Base-by-base conservation (phyloP, 1,284 basidiomycete species). In the Pisolithus thermaeus region DNA sequence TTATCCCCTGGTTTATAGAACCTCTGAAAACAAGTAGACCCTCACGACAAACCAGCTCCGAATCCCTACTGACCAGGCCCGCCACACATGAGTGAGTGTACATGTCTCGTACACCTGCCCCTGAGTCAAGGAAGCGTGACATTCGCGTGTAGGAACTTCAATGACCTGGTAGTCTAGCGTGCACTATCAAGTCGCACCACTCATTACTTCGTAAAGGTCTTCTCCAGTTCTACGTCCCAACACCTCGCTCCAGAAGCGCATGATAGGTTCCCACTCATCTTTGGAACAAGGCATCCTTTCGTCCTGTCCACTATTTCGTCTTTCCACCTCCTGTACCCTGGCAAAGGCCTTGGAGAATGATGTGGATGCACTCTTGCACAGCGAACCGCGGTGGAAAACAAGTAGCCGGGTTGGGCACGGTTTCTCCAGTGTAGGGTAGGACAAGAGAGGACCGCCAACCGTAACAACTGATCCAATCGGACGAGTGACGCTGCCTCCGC, bases 191-290 rank as follows among this genome's bases (percentile, higher is more conserved):
- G 12, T 35, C 5, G 39, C 56, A 7, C 68, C 62, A 22, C 61
- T 77, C 76, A 85, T 76, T 16, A 93, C 84, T 63, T 92, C 87
- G 59, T 88, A 92, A 54, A 92, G 64, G 16, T 84, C 88, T 11
- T 84, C 81, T 11, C 75, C 77, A 52, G 76, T 78, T 59, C 83
- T 76, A 58, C 74, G 77, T 6, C 70, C 75, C 41, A 94, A 70
- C 47, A 75, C 70, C 65, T 84, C 78, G 58, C 88, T 87, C 91
- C 92, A 95, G 67, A 93, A 93, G 53, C 75, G 72, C 88, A 95
- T 92, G 45, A 94, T 78, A 1, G 82, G 82, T 59, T 80, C 78
- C 89, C 90, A 93, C 61, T 93, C 90, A 7, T 81, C 79, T 57
- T 72, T 58, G n/a, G 81, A 83, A 16, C 75, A 69, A 3, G 88